phyloP scores from a whole-genome alignment of 495 filamentous ascomycete genomes.

The Lindgomyces ingoldianus region DNA sequence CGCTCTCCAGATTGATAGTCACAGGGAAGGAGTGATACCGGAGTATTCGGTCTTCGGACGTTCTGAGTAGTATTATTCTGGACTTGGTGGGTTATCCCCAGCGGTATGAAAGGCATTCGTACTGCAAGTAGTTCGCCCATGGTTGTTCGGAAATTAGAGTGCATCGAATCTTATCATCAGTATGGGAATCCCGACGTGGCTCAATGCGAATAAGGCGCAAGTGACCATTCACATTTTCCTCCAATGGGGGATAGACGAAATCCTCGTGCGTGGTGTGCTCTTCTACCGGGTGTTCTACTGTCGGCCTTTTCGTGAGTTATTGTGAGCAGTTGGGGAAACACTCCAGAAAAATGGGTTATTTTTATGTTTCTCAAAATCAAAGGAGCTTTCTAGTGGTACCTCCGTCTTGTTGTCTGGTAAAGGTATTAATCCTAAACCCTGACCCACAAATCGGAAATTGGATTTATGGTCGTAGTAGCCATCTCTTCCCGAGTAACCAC shows the following conservation, averaged over 20 bases:
- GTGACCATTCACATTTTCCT: neutral
- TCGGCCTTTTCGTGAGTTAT: no score
- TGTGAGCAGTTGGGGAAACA: neutral
- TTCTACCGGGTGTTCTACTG: no score
- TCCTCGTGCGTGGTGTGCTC: no score
- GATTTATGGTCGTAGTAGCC: no score
- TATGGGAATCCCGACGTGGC: neutral
- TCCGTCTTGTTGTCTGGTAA: no score
- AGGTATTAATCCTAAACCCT: no score
- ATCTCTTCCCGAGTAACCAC: no score
- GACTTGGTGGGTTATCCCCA: neutral
- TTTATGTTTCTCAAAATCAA: no score
- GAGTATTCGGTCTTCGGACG: neutral
- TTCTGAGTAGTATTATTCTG: neutral
- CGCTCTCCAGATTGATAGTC: conserved; percentile 1
- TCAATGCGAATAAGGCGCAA: neutral
- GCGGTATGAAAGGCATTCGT: conserved; percentile 1
- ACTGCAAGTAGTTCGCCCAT: neutral
- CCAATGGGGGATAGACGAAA: neutral
- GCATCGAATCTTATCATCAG: neutral
- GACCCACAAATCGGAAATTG: no score
- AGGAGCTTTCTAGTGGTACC: no score
- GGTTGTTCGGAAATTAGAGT: neutral
- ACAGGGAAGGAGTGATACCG: neutral
- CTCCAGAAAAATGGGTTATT: no score